phyloP scores from a whole-genome alignment of 176 grass and related monocot species.

The Elaeis guineensis region DNA sequence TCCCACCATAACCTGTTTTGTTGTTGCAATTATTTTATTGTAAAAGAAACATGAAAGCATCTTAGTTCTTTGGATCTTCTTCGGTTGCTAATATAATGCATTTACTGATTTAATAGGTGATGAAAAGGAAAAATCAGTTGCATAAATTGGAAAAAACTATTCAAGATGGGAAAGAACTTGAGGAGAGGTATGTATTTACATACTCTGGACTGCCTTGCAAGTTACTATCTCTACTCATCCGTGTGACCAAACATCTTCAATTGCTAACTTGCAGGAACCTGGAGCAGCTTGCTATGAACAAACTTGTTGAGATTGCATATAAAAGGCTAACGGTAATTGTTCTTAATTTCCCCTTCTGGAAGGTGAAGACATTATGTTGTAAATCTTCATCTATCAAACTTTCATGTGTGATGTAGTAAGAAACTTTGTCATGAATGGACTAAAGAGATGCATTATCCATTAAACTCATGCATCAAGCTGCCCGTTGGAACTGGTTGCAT shows the following conservation, averaged over 20 bases:
- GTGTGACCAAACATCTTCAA: conserved; percentile 12
- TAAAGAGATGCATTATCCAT: too few species aligned
- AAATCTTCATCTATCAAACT: too few species aligned
- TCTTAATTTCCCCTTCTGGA: background rate
- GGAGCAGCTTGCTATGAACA: conserved; percentile 69
- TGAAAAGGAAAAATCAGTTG: conserved; percentile 57
- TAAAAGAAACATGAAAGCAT: background rate
- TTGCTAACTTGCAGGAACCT: conserved; percentile 42
- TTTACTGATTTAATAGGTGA: conserved; percentile 35
- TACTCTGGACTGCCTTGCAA: background rate
- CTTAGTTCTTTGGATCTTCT: conserved; percentile 9
- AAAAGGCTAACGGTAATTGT: conserved; percentile 57
- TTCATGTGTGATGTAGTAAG: too few species aligned
- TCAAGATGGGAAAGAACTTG: conserved; percentile 50
- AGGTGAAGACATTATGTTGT: too few species aligned
- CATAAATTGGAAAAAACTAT: conserved; percentile 56
- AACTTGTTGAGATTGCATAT: conserved; percentile 63
- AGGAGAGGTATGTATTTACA: conserved; percentile 45
- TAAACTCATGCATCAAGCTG: too few species aligned
- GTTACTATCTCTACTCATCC: background rate
- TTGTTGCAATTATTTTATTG: background rate
- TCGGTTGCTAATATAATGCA: conserved; percentile 3
- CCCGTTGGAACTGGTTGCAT: too few species aligned
- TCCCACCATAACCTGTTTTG: background rate
- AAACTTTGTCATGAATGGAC: too few species aligned